Base-by-base conservation (phyloP, 345 rosid species). In the Citrus reticulata region DNA sequence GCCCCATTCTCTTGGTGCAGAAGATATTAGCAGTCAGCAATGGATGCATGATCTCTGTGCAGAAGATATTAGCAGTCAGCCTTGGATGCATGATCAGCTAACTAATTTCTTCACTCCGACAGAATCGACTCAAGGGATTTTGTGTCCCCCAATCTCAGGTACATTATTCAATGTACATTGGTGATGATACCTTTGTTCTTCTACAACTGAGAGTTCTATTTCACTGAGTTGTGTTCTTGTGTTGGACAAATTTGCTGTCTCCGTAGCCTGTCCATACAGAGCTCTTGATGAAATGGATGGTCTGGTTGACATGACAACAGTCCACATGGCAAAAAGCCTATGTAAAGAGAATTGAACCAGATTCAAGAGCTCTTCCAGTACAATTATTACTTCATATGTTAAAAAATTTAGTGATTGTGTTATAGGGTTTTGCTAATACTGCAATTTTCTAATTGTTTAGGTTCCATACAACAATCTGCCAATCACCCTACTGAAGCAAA, bases 261-360 rank as follows among this genome's bases (percentile, higher is more conserved):
- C 82, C 85, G 39, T 77, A 75, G 75, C 75, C 88, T 81, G 72
- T 84, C 90, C 83, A 61, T 59, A 24, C 81, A 82, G 79, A 87
- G 84, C 84, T 88, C 90, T 84, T 84, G 84, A 79, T 80, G 81
- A 79, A 83, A 78, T 86, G 86, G 88, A 60, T 84, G 83, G 84
- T 76, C 83, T 82, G 84, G 85, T 79, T 70, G 84, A 79, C 82
- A 78, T 79, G 84, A 79, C 80, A 80, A 76, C 55, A 76, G 74
- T 81, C 80, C 78, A 82, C 78, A 77, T 61, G 90, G 82, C 81
- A 51, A 83, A 86, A 84, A 34, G 75, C 82, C 83, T 73, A 4
- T 81, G 74, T 79, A 70, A 74, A 57, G 80, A 87, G 85, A 80
- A 75, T 73, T 83, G 82, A 84, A 82, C 88, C 85, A 83, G 83